phyloP scores from a whole-genome alignment of 176 grass and related monocot species.

The Zoysia japonica region DNA sequence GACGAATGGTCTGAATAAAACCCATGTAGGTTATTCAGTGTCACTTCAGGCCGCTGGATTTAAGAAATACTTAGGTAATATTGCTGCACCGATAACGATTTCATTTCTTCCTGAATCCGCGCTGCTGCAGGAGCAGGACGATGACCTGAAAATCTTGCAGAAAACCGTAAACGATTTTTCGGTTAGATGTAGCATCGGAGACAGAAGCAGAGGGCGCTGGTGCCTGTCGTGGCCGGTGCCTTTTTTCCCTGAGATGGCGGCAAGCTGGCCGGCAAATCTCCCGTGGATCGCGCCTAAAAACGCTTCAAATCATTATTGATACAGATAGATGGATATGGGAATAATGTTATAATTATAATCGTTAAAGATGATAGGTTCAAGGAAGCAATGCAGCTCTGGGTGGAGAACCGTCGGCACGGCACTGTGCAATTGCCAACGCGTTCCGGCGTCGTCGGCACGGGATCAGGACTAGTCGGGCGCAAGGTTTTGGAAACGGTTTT shows the following conservation, averaged over 20 bases:
- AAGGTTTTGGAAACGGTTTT: too few species aligned
- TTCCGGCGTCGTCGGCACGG: neutral
- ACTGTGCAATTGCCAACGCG: neutral
- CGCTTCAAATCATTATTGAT: neutral
- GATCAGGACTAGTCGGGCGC: neutral
- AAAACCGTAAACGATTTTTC: neutral
- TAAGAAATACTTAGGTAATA: neutral
- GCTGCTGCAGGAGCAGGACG: neutral
- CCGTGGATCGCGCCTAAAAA: neutral
- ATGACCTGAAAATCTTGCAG: neutral
- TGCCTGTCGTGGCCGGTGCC: neutral
- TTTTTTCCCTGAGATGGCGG: neutral
- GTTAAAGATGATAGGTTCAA: neutral
- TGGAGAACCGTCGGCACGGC: neutral
- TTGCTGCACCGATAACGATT: neutral
- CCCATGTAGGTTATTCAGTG: neutral
- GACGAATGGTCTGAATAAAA: too few species aligned
- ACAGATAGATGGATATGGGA: neutral
- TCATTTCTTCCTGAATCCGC: neutral
- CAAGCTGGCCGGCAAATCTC: neutral
- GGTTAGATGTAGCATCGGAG: neutral
- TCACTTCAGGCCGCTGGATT: neutral
- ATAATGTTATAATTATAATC: neutral
- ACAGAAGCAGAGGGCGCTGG: neutral
- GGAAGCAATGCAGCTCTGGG: neutral